Percentiles rank a stretch among this genome's conserved stretches.
These are phyloP conservation scores for Flueggea neowawraea DNA, from an alignment of 441 rosid species.

Conservation along the genomic window DNA sequence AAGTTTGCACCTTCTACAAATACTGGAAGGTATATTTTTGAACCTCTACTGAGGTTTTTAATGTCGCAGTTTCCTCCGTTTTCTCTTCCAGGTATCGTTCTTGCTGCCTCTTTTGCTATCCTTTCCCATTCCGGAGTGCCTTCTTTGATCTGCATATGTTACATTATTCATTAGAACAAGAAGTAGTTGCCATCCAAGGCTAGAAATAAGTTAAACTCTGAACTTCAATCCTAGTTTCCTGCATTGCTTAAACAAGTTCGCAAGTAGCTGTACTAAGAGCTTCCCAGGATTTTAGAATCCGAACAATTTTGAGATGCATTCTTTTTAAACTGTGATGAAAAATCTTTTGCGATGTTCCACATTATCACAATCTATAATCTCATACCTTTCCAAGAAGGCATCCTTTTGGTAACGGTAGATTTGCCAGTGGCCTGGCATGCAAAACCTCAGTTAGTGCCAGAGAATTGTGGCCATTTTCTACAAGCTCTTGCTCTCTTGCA, in stretches of 20 bases:
- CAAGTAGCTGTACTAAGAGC: no score
- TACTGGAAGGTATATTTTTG: constrained; percentile 83
- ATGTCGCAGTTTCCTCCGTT: constrained; percentile 98
- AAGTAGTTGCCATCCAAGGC: no score
- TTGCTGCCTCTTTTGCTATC: constrained; percentile 68
- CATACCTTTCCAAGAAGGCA: constrained; percentile 76
- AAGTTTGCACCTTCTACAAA: constrained; percentile 90
- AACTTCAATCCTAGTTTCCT: no score
- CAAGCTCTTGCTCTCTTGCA: constrained; percentile 67
- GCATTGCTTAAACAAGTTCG: no score
- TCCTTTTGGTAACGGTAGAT: constrained; percentile 71
- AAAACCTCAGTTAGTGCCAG: constrained; percentile 69
- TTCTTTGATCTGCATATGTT: constrained; percentile 47
- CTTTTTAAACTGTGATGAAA: no score
- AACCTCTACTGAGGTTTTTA: constrained; percentile 87
- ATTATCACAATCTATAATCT: background rate
- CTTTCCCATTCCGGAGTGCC: constrained; percentile 80
- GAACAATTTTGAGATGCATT: no score
- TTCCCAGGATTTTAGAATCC: no score
- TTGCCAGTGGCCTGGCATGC: constrained; percentile 81
- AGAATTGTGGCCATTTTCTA: constrained; percentile 53
- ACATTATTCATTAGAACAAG: background rate
- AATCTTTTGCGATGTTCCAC: background rate
- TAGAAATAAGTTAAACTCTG: no score
- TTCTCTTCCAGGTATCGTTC: constrained; percentile 92